These are phyloP conservation scores for Ustanciosporium gigantosporum DNA, from an alignment of 1,284 basidiomycete species.

Conservation along the genomic window DNA sequence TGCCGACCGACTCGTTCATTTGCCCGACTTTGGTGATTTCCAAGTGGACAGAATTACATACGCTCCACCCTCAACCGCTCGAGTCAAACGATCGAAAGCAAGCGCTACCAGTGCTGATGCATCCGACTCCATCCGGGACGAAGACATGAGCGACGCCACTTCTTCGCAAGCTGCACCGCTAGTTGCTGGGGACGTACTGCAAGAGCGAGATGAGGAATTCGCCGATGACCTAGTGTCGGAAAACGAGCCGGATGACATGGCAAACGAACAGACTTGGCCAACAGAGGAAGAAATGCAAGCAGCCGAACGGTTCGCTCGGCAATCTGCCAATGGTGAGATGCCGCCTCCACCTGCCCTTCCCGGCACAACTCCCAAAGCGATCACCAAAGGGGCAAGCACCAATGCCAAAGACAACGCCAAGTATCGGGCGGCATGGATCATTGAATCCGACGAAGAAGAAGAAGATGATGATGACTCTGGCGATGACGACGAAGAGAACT, in stretches of 20 bases:
- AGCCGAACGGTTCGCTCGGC: constrained; percentile 26
- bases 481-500: constrained; percentile 75
- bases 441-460: constrained; percentile 50
- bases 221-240: constrained; percentile 86
- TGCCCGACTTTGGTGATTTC: constrained; percentile 88
- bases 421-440: constrained; percentile 58
- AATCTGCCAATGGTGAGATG: constrained; percentile 27
- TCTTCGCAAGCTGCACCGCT: constrained; percentile 15
- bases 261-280: constrained; percentile 97
- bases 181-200: constrained; percentile 67
- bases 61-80: constrained; percentile 36
- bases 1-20: constrained; percentile 82
- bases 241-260: constrained; percentile 84
- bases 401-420: constrained; percentile 59
- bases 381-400: constrained; percentile 44
- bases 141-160: constrained; percentile 47
- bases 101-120: constrained; percentile 11
- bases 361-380: constrained; percentile 59
- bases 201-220: constrained; percentile 67
- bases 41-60: constrained; percentile 73
- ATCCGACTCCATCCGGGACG: constrained; percentile 16
- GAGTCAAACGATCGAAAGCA: constrained; percentile 20
- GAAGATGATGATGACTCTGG: constrained; percentile 67
- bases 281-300: constrained; percentile 88
- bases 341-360: constrained; percentile 60